Evolutionary conservation across 495 filamentous ascomycete species (phyloP).

Genomic region (Daldinia vernicosa): DNA sequence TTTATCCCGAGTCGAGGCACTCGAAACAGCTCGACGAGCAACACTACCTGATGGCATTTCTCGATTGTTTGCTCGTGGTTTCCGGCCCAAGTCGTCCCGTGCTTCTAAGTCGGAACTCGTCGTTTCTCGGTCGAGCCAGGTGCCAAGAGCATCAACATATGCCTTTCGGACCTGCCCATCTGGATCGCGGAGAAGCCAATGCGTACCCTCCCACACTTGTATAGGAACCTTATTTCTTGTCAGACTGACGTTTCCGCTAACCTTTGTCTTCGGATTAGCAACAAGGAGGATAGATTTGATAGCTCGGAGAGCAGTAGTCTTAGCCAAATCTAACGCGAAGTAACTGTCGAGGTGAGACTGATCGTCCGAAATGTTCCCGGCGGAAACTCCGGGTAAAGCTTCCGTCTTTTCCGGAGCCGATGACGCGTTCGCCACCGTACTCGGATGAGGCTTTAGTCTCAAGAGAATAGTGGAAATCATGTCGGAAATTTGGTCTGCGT

Average conservation of each 20-base stretch:
- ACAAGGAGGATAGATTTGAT: slow-evolving; percentile 83
- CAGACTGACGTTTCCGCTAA: slow-evolving; percentile 67
- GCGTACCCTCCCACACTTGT: slow-evolving; percentile 88
- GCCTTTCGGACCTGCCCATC: slow-evolving; percentile 79
- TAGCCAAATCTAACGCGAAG: slow-evolving; percentile 78
- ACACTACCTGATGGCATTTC: slow-evolving; percentile 46
- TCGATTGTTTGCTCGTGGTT: slow-evolving; percentile 50
- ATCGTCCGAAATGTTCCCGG: slow-evolving; percentile 47
- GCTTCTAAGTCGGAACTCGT: slow-evolving; percentile 70
- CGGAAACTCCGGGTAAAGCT: slow-evolving; percentile 41
- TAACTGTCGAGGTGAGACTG: slow-evolving; percentile 62
- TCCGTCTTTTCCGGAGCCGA: slow-evolving; percentile 53
- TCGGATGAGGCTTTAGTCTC: slow-evolving; percentile 72
- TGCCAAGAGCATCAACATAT: slow-evolving; percentile 81
- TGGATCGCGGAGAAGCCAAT: slow-evolving; percentile 84
- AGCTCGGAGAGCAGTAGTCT: slow-evolving; percentile 77
- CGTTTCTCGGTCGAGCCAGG: slow-evolving; percentile 84
- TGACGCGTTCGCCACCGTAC: slow-evolving; percentile 52
- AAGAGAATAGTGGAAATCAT: slow-evolving; percentile 83
- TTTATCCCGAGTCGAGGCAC: slow-evolving; percentile 67
- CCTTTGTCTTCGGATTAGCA: slow-evolving; percentile 71
- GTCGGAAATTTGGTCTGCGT: slow-evolving; percentile 90
- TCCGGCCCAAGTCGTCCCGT: slow-evolving; percentile 59
- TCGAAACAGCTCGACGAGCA: slow-evolving; percentile 74
- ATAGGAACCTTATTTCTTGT: slow-evolving; percentile 77